phyloP scores from a whole-genome alignment of 306 rosid genomes.

The Betula pendula region DNA sequence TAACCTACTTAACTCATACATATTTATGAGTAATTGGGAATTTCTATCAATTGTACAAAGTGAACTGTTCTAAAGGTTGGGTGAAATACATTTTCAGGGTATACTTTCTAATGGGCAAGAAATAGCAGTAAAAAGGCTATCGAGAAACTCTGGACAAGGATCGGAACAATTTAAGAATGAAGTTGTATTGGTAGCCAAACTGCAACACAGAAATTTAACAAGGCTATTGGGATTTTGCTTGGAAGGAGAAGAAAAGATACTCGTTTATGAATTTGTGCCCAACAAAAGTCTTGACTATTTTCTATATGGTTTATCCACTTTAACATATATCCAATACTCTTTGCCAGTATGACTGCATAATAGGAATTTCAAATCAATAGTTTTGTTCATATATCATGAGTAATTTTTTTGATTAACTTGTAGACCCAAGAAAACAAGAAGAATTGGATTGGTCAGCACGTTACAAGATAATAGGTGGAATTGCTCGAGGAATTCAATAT shows the following conservation, averaged over 20 bases:
- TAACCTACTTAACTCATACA: too few relatives aligned
- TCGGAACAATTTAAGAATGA: too few relatives aligned
- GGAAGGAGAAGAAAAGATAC: constrained; percentile 56
- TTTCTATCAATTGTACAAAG: too few relatives aligned
- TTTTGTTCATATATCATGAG: background rate
- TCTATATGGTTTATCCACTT: too few relatives aligned
- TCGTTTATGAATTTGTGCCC: constrained; percentile 60
- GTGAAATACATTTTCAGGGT: constrained; percentile 39
- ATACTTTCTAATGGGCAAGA: constrained; percentile 41
- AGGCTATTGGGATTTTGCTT: constrained; percentile 60
- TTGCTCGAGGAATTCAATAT: too few relatives aligned
- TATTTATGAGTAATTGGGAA: background rate
- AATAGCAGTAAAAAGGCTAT: constrained; percentile 69
- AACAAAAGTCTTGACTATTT: too few relatives aligned
- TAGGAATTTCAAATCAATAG: background rate
- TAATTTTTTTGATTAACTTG: background rate
- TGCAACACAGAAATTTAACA: constrained; percentile 58
- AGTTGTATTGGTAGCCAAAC: constrained; percentile 52
- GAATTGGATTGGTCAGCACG: too few relatives aligned
- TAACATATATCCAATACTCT: background rate
- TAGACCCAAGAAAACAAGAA: constrained; percentile 15
- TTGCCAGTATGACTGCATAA: background rate
- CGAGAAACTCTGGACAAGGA: constrained; percentile 51
- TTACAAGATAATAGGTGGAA: too few relatives aligned
- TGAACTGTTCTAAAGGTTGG: too few relatives aligned